Evolutionary conservation across 2,329 filamentous ascomycete species (phyloP), one percentile per base, ranked within the genome.

Genomic region (Colletotrichum gigasporum): DNA sequence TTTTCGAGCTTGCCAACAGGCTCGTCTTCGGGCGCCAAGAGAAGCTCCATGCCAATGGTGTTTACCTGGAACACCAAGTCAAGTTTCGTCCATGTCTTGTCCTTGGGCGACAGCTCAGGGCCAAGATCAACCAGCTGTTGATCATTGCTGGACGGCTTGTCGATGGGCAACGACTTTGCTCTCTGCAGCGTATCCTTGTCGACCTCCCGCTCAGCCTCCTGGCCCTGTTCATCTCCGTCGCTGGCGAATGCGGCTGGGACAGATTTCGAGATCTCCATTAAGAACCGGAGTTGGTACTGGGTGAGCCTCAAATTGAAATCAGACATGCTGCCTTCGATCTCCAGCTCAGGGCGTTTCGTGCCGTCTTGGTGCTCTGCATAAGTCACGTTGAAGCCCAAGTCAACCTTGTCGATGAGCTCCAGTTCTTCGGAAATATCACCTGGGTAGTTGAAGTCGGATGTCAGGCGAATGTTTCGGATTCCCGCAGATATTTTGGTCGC

Each of bases 321-420:
- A 5, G 94, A 97, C 89, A 99, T 93, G 48, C 87, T 90, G 3
- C 95, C 94, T 74, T 96, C 90, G 18, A 99, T 90, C 78, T 98
- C 95, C 51, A 94, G 90, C 72, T 99, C 95, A 0, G 96, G 96
- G 37, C 95, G 87, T 72, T 96, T 90, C 55, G 86, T 83, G 12
- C 91, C 91, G 30, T 87, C 77, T 69, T 88, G 89, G 74, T 99
- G 96, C 73, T 98, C 95, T 1, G 94, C 88, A 76, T 97, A 95
- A 2, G 91, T 96, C 68, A 99, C 90, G 65, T 92, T 92, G 79
- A 99, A 97, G 48, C 92, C 92, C 22, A 99, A 82, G 74, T 99
- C 96, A 11, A 99, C 94, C 70, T 97, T 94, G 72, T 99, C 94
- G 70, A 99, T 97, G 82, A 99, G 91, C 74, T 99, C 93, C 7